These are phyloP conservation scores for Ustilago nuda DNA, from an alignment of 1,284 basidiomycete genomes.

Conservation along the genomic window DNA sequence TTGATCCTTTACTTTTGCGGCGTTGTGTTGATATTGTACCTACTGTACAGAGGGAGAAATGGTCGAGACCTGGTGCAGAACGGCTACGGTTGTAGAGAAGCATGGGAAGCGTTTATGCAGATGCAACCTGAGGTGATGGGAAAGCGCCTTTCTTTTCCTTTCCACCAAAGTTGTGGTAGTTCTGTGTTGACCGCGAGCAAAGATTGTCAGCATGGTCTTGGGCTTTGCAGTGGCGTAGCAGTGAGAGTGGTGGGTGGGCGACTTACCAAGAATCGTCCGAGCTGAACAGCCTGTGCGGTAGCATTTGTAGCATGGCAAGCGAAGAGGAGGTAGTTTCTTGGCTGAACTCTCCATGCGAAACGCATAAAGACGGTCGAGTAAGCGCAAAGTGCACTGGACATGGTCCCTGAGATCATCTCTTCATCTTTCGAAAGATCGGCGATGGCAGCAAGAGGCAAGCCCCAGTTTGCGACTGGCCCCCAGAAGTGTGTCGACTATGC, in stretches of 20 bases:
- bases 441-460: slow-evolving; percentile 67
- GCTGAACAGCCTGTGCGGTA: slow-evolving; percentile 61
- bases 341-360: slow-evolving; percentile 67
- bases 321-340: slow-evolving; percentile 67
- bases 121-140: slow-evolving; percentile 37
- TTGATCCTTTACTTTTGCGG: background rate
- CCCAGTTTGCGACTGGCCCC: slow-evolving; percentile 69
- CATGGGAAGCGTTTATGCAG: slow-evolving; percentile 21
- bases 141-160: slow-evolving; percentile 42
- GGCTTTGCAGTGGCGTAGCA: background rate
- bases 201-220: too few species aligned
- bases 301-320: slow-evolving; percentile 67
- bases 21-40: background rate
- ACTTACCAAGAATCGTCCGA: slow-evolving; percentile 62
- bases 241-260: background rate
- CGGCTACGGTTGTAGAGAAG: background rate
- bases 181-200: slow-evolving; percentile 21
- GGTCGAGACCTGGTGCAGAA: background rate
- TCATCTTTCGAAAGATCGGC: slow-evolving; percentile 67
- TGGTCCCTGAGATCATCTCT: slow-evolving; percentile 66
- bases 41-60: background rate
- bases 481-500: slow-evolving; percentile 67
- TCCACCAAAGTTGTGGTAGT: slow-evolving; percentile 60
- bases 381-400: slow-evolving; percentile 62
- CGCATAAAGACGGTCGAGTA: slow-evolving; percentile 68